phyloP scores from a whole-genome alignment of 345 rosid genomes.

The Luvunga scandens region DNA sequence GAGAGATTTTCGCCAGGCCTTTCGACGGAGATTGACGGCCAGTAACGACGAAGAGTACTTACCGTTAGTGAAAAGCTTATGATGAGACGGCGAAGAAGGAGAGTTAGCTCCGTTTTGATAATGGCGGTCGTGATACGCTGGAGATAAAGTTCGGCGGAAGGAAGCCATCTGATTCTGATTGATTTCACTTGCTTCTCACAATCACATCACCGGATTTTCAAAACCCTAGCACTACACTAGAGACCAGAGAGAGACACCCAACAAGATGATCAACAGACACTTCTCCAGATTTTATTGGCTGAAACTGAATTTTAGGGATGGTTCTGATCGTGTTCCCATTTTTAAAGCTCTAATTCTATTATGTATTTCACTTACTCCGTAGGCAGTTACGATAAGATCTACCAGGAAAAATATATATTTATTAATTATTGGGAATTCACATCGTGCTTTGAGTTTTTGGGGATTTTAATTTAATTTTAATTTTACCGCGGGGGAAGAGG shows the following conservation, averaged over 20 bases:
- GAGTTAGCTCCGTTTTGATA: slow-evolving; percentile 45
- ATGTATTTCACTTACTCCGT: too few species aligned
- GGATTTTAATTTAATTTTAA: background rate
- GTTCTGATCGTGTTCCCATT: slow-evolving; percentile 15
- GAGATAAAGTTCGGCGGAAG: slow-evolving; percentile 86
- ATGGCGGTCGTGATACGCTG: slow-evolving; percentile 57
- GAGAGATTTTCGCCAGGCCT: slow-evolving; percentile 60
- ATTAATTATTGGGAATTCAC: too few species aligned
- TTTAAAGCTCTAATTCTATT: background rate
- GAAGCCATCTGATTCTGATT: slow-evolving; percentile 60
- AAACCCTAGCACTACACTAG: background rate
- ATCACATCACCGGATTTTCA: slow-evolving; percentile 27
- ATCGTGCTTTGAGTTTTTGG: too few species aligned
- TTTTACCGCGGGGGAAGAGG: too few species aligned
- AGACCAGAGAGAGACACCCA: too few species aligned
- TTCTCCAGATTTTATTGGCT: background rate
- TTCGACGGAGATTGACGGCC: slow-evolving; percentile 27
- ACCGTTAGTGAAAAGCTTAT: slow-evolving; percentile 33
- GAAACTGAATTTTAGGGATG: background rate
- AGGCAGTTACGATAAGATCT: too few species aligned
- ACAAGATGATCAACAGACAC: too few species aligned
- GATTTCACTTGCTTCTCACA: too few species aligned
- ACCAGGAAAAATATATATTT: too few species aligned
- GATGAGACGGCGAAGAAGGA: slow-evolving; percentile 26
- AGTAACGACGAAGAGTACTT: slow-evolving; percentile 39